Evolutionary conservation across 768 basidiomycete genomes (phyloP).

Genomic region (Leccinum pellstonianum): DNA sequence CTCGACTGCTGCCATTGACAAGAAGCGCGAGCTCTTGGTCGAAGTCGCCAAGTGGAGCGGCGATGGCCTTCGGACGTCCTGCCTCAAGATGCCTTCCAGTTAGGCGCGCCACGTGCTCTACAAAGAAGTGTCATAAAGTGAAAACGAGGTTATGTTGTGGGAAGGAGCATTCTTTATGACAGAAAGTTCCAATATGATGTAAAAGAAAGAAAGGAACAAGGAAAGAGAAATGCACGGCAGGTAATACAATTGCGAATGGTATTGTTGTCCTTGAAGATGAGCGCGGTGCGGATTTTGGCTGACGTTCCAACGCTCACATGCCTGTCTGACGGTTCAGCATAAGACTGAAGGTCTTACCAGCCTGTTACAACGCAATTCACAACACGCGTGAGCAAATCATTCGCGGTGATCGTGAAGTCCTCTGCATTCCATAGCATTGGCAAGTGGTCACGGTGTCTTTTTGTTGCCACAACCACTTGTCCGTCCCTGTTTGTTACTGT

Average conservation of each 20-base stretch:
- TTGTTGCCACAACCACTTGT: too few species aligned
- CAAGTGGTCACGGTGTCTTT: too few species aligned
- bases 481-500: constrained; percentile 23
- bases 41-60: constrained; percentile 86
- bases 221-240: constrained; percentile 14
- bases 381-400: constrained; percentile 1
- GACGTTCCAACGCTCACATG: constrained; percentile 35
- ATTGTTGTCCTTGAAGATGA: constrained; percentile 13
- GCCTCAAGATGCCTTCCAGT: constrained; percentile 74
- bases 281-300: not conserved
- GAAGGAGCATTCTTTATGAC: not conserved
- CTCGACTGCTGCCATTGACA: constrained; percentile 67
- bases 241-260: constrained; percentile 26
- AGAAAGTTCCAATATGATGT: constrained; percentile 1
- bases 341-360: constrained; percentile 78
- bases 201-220: constrained; percentile 20
- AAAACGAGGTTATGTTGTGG: constrained; percentile 6
- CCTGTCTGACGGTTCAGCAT: constrained; percentile 77
- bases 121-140: constrained; percentile 11
- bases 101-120: constrained; percentile 21
- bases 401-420: too few species aligned
- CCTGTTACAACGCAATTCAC: constrained; percentile 37
- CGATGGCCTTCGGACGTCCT: constrained; percentile 73
- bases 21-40: constrained; percentile 70
- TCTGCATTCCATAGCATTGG: too few species aligned